Base-by-base conservation (phyloP, 108 stramenopile species). In the Cyclotella sp. region DNA sequence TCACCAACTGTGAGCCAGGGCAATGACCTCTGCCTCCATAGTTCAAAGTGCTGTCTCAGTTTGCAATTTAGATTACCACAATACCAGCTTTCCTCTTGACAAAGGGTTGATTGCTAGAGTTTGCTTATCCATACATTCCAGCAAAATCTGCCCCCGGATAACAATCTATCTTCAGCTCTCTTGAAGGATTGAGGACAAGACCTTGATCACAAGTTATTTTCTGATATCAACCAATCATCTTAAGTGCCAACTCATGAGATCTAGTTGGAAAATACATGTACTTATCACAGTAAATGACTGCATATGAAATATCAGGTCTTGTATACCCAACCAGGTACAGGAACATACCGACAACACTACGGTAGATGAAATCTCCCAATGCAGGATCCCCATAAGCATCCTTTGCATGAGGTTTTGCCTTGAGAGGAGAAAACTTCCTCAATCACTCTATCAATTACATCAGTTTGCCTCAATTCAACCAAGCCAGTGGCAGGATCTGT, bases 191-290 rank as follows among this genome's bases (percentile, higher is more conserved):
- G n/a, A n/a, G n/a, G n/a, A n/a, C n/a, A n/a, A n/a, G n/a, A n/a
- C n/a, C n/a, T n/a, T n/a, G n/a, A n/a, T n/a, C n/a, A n/a, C n/a
- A n/a, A n/a, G n/a, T 12, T 16, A 8, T 8, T 19, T 19, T 16
- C 15, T 18, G 53, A 19, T 54, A 54, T n/a, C 53, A 19, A 8
- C 11, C 53, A 54, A 54, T 16, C 8, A 8, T 8, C 53, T 19
- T n/a, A 10, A 54, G n/a, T 16, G 53, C 53, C 53, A n/a, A 18
- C 21, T 54, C n/a, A 54, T 54, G 53, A 19, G 53, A 54, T n/a
- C n/a, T 16, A 10, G 11, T 54, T 12, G 53, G 53, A 54, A 8
- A n/a, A n/a, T 18, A 54, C n/a, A 21, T 54, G n/a, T n/a, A n/a
- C n/a, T n/a, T n/a, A n/a, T n/a, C n/a, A n/a, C n/a, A n/a, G n/a